phyloP scores from a whole-genome alignment of 2,329 filamentous ascomycete genomes.

The Salinomyces thailandicus region DNA sequence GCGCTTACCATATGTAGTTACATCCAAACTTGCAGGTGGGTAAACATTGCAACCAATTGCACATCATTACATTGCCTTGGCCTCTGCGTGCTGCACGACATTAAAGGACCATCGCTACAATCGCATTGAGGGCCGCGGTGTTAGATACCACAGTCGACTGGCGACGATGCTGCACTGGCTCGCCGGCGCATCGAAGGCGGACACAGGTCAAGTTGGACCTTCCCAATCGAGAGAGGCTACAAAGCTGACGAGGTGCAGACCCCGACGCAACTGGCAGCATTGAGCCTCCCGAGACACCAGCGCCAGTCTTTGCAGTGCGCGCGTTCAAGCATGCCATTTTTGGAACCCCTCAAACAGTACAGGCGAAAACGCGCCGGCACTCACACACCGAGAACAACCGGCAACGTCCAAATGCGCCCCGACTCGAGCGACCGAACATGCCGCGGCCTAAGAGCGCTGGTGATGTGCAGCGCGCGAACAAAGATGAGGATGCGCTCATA shows the following conservation, averaged over 20 bases:
- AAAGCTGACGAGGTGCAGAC: constrained; percentile 13
- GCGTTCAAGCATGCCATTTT: constrained; percentile 57
- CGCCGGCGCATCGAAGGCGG: constrained; percentile 22
- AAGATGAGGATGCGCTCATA: constrained; percentile 10
- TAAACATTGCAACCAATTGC: constrained; percentile 1
- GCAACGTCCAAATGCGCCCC: constrained; percentile 5
- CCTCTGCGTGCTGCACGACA: neutral
- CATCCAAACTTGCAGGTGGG: too few species aligned
- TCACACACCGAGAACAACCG: constrained; percentile 21
- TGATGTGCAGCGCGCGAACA: constrained; percentile 14
- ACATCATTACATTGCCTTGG: neutral
- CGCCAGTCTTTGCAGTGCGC: constrained; percentile 55
- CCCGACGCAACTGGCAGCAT: constrained; percentile 32
- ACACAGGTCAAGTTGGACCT: constrained; percentile 6
- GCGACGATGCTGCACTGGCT: constrained; percentile 25
- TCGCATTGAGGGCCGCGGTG: too few species aligned
- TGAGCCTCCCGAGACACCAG: constrained; percentile 54
- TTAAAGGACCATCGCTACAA: neutral
- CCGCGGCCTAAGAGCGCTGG: constrained; percentile 20
- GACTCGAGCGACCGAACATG: constrained; percentile 17
- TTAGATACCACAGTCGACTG: too few species aligned
- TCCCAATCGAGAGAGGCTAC: too few species aligned
- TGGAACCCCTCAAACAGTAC: constrained; percentile 49
- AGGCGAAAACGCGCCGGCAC: constrained; percentile 20
- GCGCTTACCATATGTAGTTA: too few species aligned